Conservation (phyloP, 805 yeast genomes). For the Candida patagonica region DNA sequence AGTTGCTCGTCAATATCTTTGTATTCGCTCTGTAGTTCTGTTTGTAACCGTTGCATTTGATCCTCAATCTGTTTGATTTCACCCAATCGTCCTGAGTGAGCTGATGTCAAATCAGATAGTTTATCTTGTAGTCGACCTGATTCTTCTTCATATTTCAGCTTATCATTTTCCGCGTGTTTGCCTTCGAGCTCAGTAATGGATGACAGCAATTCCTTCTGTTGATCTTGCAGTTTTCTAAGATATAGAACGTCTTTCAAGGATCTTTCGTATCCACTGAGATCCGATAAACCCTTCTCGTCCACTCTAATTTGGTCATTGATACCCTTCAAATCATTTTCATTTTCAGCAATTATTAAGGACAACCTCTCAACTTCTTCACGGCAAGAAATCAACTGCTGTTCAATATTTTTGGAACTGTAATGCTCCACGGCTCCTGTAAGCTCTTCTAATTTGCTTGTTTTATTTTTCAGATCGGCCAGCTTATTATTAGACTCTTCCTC, state of each 20-base stretch:
- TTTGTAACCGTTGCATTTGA: slow-evolving; percentile 46
- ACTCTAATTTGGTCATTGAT: slow-evolving; percentile 19
- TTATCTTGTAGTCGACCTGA: slow-evolving; percentile 41
- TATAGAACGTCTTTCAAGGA: slow-evolving; percentile 58
- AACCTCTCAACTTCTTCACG: slow-evolving; percentile 21
- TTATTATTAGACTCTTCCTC: slow-evolving; percentile 8
- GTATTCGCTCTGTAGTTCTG: slow-evolving; percentile 64
- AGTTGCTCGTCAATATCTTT: slow-evolving; percentile 54
- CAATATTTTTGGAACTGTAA: slow-evolving; percentile 10
- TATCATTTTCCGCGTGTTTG: slow-evolving; percentile 49
- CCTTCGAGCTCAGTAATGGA: slow-evolving; percentile 41
- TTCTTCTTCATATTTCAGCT: slow-evolving; percentile 51
- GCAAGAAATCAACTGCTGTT: slow-evolving; percentile 8
- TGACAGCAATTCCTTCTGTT: slow-evolving; percentile 30
- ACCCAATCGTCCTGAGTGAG: slow-evolving; percentile 70
- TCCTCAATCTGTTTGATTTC: slow-evolving; percentile 76
- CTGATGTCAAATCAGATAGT: slow-evolving; percentile 49
- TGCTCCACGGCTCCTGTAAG: slow-evolving; percentile 7
- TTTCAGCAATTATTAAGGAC: slow-evolving; percentile 13
- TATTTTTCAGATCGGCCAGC: background rate
- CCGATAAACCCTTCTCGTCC: slow-evolving; percentile 38
- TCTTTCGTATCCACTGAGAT: slow-evolving; percentile 53
- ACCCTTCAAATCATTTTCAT: slow-evolving; percentile 16
- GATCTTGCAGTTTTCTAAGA: slow-evolving; percentile 36
- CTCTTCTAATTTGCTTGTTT: slow-evolving; percentile 3